Evolutionary conservation across 805 yeast species (phyloP).

Genomic region (Hanseniaspora mollemarum): DNA sequence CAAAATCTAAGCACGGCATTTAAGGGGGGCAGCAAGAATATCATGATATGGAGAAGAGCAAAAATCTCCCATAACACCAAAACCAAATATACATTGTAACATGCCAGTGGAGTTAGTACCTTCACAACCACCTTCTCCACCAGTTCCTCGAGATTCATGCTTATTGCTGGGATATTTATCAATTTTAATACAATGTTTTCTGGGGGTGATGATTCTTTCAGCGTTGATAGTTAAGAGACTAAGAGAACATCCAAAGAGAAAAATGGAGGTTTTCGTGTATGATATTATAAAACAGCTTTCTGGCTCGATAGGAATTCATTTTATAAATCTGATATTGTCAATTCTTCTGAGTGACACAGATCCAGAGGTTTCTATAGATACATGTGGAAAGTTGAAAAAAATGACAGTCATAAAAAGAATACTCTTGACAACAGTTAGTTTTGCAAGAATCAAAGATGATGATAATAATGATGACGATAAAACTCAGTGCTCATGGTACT

Average conservation of each 20-base stretch:
- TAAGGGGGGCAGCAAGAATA: background rate
- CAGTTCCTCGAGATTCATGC: constrained; percentile 31
- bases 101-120: constrained; percentile 14
- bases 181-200: constrained; percentile 55
- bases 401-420: background rate
- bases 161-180: constrained; percentile 79
- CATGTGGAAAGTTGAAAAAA: constrained; percentile 1
- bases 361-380: background rate
- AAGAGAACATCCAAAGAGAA: constrained; percentile 71
- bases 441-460: too few relatives aligned
- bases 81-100: background rate
- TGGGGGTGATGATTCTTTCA: constrained; percentile 68
- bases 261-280: constrained; percentile 78
- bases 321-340: constrained; percentile 62
- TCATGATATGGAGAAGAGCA: background rate
- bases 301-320: constrained; percentile 78
- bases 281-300: constrained; percentile 83
- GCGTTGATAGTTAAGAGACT: constrained; percentile 64
- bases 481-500: constrained; percentile 92
- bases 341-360: constrained; percentile 38
- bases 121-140: constrained; percentile 8
- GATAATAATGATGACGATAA: constrained; percentile 33
- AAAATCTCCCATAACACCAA: background rate
- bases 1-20: background rate
- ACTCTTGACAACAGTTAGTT: background rate